Base-by-base conservation (phyloP, 768 basidiomycete species). In the Zangia roseola region DNA sequence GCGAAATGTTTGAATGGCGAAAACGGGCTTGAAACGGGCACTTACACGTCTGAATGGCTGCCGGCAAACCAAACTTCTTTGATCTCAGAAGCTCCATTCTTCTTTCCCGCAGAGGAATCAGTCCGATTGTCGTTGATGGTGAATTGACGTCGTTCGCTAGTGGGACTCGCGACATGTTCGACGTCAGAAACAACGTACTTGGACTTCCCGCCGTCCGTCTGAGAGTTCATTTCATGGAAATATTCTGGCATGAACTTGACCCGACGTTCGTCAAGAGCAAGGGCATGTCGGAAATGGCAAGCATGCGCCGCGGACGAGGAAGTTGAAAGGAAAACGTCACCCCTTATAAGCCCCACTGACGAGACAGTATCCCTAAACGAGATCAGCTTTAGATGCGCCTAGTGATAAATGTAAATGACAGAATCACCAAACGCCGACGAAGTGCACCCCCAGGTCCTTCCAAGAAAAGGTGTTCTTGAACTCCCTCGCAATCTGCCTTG, bases 21-120 rank as follows among this genome's bases (percentile, higher is more conserved):
- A 7, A 16, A 6, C 6, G 5, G 0, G 1, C n/a, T 21, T 20
- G 0, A 3, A 33, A 42, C 20, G 21, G 6, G 8, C 10, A 50
- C 55, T 6, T 17, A 71, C 73, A 50, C 59, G 55, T 74, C 73
- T 19, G 61, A 59, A 28, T 74, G 75, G 25, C 68, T 60, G 1
- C 74, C 82, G 2, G 81, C 68, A 59, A 86, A 86, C 83, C 84
- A 86, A 2, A 86, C 84, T 59, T 87, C 83, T 45, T 78, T 71
- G 17, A 83, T 51, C 9, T 63, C 59, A n/a, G 45, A 31, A 5
- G 35, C 13, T n/a, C 35, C 30, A 17, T 34, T 34, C 21, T 24
- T 34, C 17, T 16, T 39, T 5, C 4, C 26, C 19, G n/a, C 33
- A 10, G 53, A 51, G 26, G 13, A 4, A 20, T 19, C 2, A 8